Percentiles rank a stretch among this genome's conserved stretches.
Evolutionary conservation across 371 early-diverging fungal species (phyloP).

Genomic region (Haplosporangium sp.): DNA sequence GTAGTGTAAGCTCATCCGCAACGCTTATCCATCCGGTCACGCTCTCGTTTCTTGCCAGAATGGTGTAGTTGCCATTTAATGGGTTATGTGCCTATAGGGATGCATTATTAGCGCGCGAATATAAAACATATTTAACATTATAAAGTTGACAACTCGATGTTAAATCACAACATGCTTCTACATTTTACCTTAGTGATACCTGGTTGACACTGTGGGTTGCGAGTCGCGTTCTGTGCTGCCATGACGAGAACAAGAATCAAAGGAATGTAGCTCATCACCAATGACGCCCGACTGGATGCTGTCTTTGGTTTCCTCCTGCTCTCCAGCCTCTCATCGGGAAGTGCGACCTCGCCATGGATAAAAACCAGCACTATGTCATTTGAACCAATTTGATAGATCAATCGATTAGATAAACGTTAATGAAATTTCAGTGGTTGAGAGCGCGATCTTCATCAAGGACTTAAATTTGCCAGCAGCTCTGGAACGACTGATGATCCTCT

Average conservation of each 20-base stretch:
- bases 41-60: slow-evolving; percentile 74
- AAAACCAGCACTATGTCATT: slow-evolving; percentile 27
- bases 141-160: too few species aligned
- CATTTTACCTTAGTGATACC: slow-evolving; percentile 48
- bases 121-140: too few species aligned
- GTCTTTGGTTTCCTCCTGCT: slow-evolving; percentile 30
- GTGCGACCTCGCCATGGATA: slow-evolving; percentile 55
- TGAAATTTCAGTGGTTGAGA: too few species aligned
- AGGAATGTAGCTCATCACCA: slow-evolving; percentile 49
- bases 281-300: slow-evolving; percentile 23
- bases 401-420: neutral
- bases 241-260: slow-evolving; percentile 47
- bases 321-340: slow-evolving; percentile 51
- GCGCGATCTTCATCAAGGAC: too few species aligned
- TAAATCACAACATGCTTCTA: too few species aligned
- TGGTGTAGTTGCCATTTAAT: slow-evolving; percentile 48
- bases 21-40: slow-evolving; percentile 80
- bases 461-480: slow-evolving; percentile 8
- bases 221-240: slow-evolving; percentile 49
- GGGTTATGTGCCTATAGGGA: slow-evolving; percentile 38
- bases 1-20: slow-evolving; percentile 62
- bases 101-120: neutral
- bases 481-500: neutral
- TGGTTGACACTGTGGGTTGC: slow-evolving; percentile 58
- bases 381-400: neutral